These are phyloP conservation scores for barrel medic (Medicago truncatula) DNA, from an alignment of 306 rosid genomes.

Conservation along the genomic window MtrunA17r5.0-ANR NC_053044.1:50237501-50238000, in stretches of 20 bases:
- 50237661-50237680: background rate
- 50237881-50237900: constrained; percentile 25
- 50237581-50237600: background rate
- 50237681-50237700: too few relatives aligned
- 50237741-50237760: too few relatives aligned
- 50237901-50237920: background rate
- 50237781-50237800: background rate
- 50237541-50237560: background rate
- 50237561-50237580: background rate
- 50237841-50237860: constrained; percentile 26
- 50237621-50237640: background rate
- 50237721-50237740: too few relatives aligned
- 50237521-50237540: constrained; percentile 4
- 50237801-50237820: constrained; percentile 40
- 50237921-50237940: background rate
- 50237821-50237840: constrained; percentile 24
- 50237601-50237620: background rate
- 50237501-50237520: background rate
- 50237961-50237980: background rate
- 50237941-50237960: background rate
- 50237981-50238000: background rate
- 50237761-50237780: too few relatives aligned
- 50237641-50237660: background rate
- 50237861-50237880: constrained; percentile 35
- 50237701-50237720: too few relatives aligned